Conservation (phyloP, 257 asterid genomes). For the Solanum rostratum region DNA sequence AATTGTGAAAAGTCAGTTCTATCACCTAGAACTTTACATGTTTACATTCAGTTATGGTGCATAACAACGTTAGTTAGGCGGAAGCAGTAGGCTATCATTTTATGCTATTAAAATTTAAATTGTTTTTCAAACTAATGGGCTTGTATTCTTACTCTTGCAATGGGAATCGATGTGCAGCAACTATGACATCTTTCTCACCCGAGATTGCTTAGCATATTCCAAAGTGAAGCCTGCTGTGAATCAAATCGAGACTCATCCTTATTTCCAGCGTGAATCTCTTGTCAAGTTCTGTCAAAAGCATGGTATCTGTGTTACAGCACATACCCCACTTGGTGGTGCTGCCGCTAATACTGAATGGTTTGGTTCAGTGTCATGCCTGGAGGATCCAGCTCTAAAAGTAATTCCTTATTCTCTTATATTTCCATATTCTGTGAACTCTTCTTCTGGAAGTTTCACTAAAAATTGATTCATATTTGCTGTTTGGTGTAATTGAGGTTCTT, state of each 20-base stretch:
- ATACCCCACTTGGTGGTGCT: slow-evolving; percentile 71
- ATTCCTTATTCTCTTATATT: not conserved
- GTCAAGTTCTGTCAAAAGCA: slow-evolving; percentile 71
- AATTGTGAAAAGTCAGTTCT: not conserved
- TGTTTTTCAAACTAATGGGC: not conserved
- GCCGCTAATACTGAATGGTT: slow-evolving; percentile 50
- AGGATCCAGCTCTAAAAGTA: slow-evolving; percentile 46
- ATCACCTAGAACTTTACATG: not conserved
- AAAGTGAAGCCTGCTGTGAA: slow-evolving; percentile 65
- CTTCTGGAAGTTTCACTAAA: not conserved
- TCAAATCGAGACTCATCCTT: slow-evolving; percentile 65
- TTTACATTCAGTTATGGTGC: not conserved
- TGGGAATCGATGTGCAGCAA: slow-evolving; percentile 39
- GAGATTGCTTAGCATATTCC: slow-evolving; percentile 66
- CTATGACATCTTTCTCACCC: slow-evolving; percentile 49
- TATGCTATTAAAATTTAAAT: not conserved
- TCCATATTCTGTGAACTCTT: not conserved
- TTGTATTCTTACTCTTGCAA: not conserved
- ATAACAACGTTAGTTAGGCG: not conserved
- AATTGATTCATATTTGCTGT: not conserved
- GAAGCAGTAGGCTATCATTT: not conserved
- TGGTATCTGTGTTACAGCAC: slow-evolving; percentile 52
- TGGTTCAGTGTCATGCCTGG: slow-evolving; percentile 62
- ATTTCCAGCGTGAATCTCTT: slow-evolving; percentile 64
- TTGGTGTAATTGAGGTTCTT: not conserved